Evolutionary conservation across 805 yeast genomes (phyloP), one percentile per base, ranked within the genome.

Genomic region (Zygoascus flipseniorum): DNA sequence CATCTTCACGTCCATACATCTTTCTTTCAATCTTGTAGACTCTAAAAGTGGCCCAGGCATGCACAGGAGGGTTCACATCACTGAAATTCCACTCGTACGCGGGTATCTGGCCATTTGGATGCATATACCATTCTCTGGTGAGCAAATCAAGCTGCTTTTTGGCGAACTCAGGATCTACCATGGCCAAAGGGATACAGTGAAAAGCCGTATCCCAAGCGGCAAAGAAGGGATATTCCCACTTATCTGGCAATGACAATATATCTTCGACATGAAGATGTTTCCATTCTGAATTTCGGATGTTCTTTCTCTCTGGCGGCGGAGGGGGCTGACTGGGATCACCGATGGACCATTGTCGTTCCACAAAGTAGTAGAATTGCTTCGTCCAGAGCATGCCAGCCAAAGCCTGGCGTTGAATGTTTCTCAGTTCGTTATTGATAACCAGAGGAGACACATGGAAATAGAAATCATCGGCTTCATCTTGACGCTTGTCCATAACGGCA

Each of bases 191-290:
- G 60, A 89, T 80, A 62, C 96, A 86, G 70, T 89, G 97, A 81
- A 89, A 89, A 0, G 96, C 95, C 4, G 95, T 84, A 69, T 89
- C 97, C 97, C 97, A 89, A 2, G 96, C 92, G 14, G 97, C 96
- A 68, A 89, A 89, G 67, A 89, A 89, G 11, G 96, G 96, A 69
- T 89, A 89, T 69, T 89, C 97, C 88, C 96, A 89, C 67, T 89
- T 90, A 66, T 89, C 97, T 1, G 97, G 97, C 75, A 89, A 77
- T 1, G 95, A 86, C 61, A 89, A 74, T 48, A 89, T 78, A 68
- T 89, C 96, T 65, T 88, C 92, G 63, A 86, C 85, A 70, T 88
- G 88, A 67, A 89, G 73, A 68, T 89, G 95, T 62, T 80, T 80
- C 97, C 97, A 89, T 53, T 86, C 89, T 62, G 79, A 77, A 70